Evolutionary conservation across 495 filamentous ascomycete genomes (phyloP).

Genomic region (Chaetomium tenue): DNA sequence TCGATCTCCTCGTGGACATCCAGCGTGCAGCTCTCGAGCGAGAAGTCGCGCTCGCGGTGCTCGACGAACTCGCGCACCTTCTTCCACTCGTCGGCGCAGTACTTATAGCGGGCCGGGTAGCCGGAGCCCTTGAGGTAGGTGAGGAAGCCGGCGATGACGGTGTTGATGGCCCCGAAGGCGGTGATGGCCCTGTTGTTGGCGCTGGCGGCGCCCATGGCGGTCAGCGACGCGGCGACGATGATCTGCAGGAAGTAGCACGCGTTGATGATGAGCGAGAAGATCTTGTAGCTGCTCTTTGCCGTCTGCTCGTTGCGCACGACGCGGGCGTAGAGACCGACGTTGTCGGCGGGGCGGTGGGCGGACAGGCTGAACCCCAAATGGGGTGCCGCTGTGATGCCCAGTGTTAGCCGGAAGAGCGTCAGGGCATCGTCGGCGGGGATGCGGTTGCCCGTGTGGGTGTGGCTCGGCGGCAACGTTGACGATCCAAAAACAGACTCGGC

Average conservation of each 20-base stretch:
- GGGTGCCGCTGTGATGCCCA: neutral
- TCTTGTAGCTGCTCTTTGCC: conserved; percentile 13
- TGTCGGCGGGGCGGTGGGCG: conserved; percentile 6
- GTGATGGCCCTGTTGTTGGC: conserved; percentile 14
- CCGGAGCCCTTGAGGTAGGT: conserved; percentile 16
- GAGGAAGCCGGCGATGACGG: conserved; percentile 10
- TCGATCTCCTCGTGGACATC: conserved; percentile 12
- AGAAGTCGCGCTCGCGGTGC: conserved; percentile 13
- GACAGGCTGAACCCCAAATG: conserved; percentile 8
- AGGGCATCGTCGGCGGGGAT: neutral
- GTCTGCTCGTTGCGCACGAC: conserved; percentile 12
- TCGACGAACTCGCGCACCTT: conserved; percentile 12
- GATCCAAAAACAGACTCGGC: conserved; percentile 1
- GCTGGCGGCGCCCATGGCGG: conserved; percentile 10
- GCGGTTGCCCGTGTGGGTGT: neutral
- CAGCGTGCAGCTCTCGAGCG: conserved; percentile 7
- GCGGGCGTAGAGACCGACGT: conserved; percentile 10
- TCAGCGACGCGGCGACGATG: conserved; percentile 14
- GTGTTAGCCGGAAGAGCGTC: conserved; percentile 6
- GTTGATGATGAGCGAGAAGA: conserved; percentile 6
- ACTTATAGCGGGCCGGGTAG: conserved; percentile 12
- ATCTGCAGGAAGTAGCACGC: conserved; percentile 14
- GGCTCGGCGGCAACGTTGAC: conserved; percentile 6
- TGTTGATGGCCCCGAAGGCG: conserved; percentile 7
- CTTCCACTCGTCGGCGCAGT: conserved; percentile 12